phyloP scores from a whole-genome alignment of 2,329 filamentous ascomycete genomes.

The Colletotrichum tabaci region DNA sequence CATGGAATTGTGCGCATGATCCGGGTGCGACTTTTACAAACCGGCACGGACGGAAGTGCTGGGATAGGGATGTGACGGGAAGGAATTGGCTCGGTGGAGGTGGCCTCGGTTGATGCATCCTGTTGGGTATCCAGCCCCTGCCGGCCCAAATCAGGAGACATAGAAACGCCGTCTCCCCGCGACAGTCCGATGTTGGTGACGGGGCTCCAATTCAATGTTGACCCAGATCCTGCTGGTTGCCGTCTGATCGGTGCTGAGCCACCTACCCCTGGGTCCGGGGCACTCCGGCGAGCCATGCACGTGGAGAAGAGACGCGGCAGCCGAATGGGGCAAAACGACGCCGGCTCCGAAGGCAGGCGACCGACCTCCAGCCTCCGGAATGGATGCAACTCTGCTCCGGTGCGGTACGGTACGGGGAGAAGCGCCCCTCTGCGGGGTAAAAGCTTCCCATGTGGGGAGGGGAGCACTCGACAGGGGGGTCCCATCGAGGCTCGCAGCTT shows the following conservation, averaged over 20 bases:
- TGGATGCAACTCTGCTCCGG: slow-evolving; percentile 16
- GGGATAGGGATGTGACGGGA: background rate
- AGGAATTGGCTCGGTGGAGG: background rate
- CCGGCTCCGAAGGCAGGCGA: slow-evolving; percentile 8
- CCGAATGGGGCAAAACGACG: background rate
- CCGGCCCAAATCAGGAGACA: background rate
- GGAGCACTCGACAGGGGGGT: slow-evolving; percentile 24
- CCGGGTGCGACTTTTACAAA: slow-evolving; percentile 2
- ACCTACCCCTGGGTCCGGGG: background rate
- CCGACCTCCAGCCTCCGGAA: slow-evolving; percentile 21
- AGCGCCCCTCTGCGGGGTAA: slow-evolving; percentile 41
- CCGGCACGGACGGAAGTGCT: slow-evolving; percentile 23
- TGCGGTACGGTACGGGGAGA: slow-evolving; percentile 19
- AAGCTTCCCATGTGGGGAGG: slow-evolving; percentile 33
- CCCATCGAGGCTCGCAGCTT: background rate
- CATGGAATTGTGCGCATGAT: slow-evolving; percentile 15
- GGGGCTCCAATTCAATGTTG: background rate
- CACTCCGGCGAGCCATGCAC: background rate
- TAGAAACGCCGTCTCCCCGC: background rate
- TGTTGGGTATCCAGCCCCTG: background rate
- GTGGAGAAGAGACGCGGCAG: slow-evolving; percentile 9
- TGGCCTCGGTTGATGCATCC: background rate
- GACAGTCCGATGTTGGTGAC: background rate
- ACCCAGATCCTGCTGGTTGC: background rate
- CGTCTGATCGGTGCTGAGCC: background rate